Evolutionary conservation across 257 asterid genomes (phyloP).

Genomic region (Leptodermis oblonga): DNA sequence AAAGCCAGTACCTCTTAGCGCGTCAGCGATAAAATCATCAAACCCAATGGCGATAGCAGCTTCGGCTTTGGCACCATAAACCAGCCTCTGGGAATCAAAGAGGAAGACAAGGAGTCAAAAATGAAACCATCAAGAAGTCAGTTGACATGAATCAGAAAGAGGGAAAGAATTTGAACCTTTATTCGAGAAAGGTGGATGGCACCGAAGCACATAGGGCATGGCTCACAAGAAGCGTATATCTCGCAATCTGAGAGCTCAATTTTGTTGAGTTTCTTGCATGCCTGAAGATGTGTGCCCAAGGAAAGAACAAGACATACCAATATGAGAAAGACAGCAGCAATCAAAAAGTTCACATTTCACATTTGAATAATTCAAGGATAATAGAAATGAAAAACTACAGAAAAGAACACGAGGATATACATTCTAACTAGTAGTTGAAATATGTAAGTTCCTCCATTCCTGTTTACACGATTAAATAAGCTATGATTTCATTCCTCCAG

Average conservation of each 20-base stretch:
- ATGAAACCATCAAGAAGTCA: not conserved
- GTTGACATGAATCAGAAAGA: not conserved
- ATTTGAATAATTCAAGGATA: not conserved
- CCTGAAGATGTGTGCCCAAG: constrained; percentile 40
- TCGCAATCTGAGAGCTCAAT: constrained; percentile 94
- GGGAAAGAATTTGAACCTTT: constrained; percentile 39
- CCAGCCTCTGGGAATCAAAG: constrained; percentile 59
- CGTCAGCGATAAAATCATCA: constrained; percentile 95
- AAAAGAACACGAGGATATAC: not conserved
- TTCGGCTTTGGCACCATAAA: constrained; percentile 97
- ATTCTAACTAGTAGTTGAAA: not conserved
- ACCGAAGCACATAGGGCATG: constrained; percentile 98
- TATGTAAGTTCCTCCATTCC: not conserved
- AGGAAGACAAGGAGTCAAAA: not conserved
- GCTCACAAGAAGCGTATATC: constrained; percentile 95
- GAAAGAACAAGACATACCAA: constrained; percentile 13
- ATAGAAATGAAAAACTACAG: not conserved
- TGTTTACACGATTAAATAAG: not conserved
- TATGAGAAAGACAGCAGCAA: not conserved
- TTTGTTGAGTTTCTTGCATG: constrained; percentile 88
- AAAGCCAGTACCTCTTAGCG: constrained; percentile 87
- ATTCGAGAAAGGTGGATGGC: constrained; percentile 97
- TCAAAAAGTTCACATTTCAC: not conserved
- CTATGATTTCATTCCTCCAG: not conserved
- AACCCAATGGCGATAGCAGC: constrained; percentile 97